Evolutionary conservation across 192 early-diverging fungal genomes (phyloP), one percentile per base, ranked within the genome.

Genomic region (Coemansia sp.): DNA sequence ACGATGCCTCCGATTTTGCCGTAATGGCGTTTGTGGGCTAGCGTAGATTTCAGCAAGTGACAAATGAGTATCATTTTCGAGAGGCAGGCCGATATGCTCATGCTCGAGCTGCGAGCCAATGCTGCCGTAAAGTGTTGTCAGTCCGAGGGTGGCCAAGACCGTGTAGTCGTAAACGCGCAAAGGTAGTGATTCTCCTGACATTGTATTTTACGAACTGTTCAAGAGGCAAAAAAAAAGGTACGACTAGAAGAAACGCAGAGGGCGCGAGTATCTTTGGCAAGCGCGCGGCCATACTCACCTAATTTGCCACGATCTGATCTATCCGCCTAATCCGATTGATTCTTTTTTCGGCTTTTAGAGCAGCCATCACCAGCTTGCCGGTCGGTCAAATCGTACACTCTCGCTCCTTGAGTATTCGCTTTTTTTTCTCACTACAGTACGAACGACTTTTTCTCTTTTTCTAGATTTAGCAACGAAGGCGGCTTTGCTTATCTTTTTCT

Each of bases 131-230:
- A 77, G 70, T 48, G 70, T 51, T 1, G 66, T 54, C 14, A 81
- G 67, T 29, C 79, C 74, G 17, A 81, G 79, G 16, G 79, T 81
- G 11, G 74, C 71, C 37, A 70, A 57, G 29, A 74, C 70, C 19
- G 79, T 81, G 40, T 73, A 77, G 71, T 81, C 79, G 66, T 81
- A 59, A 11, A 70, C 33, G 17, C 79, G 74, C 60, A 81, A 65
- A 5, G 70, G 48, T 64, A 73, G 70, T 34, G 60, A 17, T 14
- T 69, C 42, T 42, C 62, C 46, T 29, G 73, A 72, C 79, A 81
- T 81, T 61, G 7, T 33, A 16, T 7, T 7, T 34, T n/a, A 7
- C 19, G 3, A 41, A 44, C 3, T 39, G 48, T 16, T 33, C 27
- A 33, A 27, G 24, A 27, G 24, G 21, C 46, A 24, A 65, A 29